Base-by-base conservation (phyloP, 306 rosid genomes). In the Sindora glabra region DNA sequence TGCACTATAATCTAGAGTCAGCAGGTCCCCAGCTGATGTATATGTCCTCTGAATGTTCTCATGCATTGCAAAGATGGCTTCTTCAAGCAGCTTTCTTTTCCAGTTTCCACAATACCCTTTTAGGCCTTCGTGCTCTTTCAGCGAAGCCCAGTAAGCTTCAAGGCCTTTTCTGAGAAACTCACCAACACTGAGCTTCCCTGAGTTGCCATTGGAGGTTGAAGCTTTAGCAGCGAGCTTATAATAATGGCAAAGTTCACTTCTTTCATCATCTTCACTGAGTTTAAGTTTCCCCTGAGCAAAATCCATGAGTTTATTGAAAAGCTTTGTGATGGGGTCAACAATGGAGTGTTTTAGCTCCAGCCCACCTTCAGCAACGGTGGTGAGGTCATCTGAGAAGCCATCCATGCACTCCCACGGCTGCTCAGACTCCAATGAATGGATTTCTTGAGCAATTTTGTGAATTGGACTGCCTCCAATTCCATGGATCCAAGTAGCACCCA, bases 401-500 rank as follows among this genome's bases (percentile, higher is more conserved):
- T 88, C 94, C 98, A 92, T 92, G 85, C 89, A 88, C 83, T 92
- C 98, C 98, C 96, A 92, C 6, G 98, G 96, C 57, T 78, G 90
- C 53, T 78, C 74, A 14, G 96, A 92, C 56, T 80, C 66, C 1
- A 92, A 86, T 13, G 96, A 90, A 10, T 73, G 48, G 64, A 69
- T 88, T 59, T 86, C 77, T 11, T 71, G 69, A 29, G 99, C 99
- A 29, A 92, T 86, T 57, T 80, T 67, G 74, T 89, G 77, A 62
- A 92, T 64, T 23, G 99, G 99, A 55, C 99, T 92, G 18, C 84
- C 92, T 6, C 76, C 85, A 79, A 84, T 92, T 64, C 99, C 99
- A 55, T 92, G 99, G 85, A 92, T 92, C 99, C 99, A 92, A 33
- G 99, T 92, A 48, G 99, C 99, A 17, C 99, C 99, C 95, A 89